phyloP scores from a whole-genome alignment of 2,329 filamentous ascomycete species.

The Cephalotrichum gorgonifer region DNA sequence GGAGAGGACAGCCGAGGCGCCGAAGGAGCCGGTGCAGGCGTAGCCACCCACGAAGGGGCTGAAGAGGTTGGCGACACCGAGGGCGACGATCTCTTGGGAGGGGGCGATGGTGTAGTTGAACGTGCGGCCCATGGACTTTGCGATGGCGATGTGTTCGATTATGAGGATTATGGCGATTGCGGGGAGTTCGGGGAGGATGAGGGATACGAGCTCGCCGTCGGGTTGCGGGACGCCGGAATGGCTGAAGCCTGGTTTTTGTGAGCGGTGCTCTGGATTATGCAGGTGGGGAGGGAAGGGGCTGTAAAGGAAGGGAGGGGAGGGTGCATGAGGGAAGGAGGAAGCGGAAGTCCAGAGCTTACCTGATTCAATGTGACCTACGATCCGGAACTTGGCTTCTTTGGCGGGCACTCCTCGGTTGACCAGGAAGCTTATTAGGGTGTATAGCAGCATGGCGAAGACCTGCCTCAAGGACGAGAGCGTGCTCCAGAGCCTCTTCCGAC shows the following conservation, averaged over 20 bases:
- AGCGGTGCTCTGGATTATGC: neutral
- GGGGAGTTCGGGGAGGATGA: slow-evolving; percentile 54
- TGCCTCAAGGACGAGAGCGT: slow-evolving; percentile 66
- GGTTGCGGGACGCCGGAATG: slow-evolving; percentile 50
- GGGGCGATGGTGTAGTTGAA: slow-evolving; percentile 73
- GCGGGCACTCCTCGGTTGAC: slow-evolving; percentile 43
- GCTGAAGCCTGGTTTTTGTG: slow-evolving; percentile 42
- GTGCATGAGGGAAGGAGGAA: no score
- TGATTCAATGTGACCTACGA: slow-evolving; percentile 56
- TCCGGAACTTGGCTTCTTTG: slow-evolving; percentile 41
- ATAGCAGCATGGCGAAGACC: slow-evolving; percentile 65
- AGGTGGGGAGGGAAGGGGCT: neutral
- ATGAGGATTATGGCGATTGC: slow-evolving; percentile 66
- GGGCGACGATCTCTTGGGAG: slow-evolving; percentile 69
- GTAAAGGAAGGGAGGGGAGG: no score
- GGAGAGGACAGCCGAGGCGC: slow-evolving; percentile 73
- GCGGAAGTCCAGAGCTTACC: slow-evolving; percentile 34
- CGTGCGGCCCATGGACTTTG: slow-evolving; percentile 70
- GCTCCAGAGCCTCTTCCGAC: slow-evolving; percentile 54
- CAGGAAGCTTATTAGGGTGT: slow-evolving; percentile 63
- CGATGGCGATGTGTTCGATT: slow-evolving; percentile 76
- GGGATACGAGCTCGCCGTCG: slow-evolving; percentile 41
- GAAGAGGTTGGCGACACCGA: slow-evolving; percentile 65
- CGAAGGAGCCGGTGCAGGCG: slow-evolving; percentile 35
- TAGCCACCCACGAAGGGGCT: slow-evolving; percentile 61